Conservation (phyloP, 108 stramenopile species). For the Nitzschia inconspicua region DNA sequence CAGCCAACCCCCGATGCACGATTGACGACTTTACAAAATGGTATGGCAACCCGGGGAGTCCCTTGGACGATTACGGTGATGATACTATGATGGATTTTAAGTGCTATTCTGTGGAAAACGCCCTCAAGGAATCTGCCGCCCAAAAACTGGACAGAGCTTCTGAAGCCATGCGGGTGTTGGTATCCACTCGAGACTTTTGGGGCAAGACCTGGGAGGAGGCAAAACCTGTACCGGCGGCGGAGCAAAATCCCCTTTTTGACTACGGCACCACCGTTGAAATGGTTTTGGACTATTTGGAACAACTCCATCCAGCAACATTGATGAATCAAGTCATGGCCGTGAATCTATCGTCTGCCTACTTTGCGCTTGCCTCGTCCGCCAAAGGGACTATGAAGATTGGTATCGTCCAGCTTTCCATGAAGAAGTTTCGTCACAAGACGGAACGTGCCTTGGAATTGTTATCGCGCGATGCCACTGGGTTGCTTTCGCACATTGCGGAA, state of each 20-base stretch:
- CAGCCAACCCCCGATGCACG: conserved; percentile 67
- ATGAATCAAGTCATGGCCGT: conserved; percentile 77
- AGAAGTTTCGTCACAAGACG: conserved; percentile 38
- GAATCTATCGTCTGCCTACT: conserved; percentile 64
- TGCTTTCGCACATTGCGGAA: conserved; percentile 17
- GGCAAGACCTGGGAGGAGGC: conserved; percentile 74
- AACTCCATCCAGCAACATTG: conserved; percentile 78
- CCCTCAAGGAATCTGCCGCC: conserved; percentile 23
- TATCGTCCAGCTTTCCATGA: conserved; percentile 38
- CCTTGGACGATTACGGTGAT: conserved; percentile 58
- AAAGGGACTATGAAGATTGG: conserved; percentile 45
- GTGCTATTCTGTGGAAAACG: conserved; percentile 11
- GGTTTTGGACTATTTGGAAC: conserved; percentile 75
- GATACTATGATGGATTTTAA: conserved; percentile 18
- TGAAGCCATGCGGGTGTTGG: conserved; percentile 64
- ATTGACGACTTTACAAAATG: conserved; percentile 82
- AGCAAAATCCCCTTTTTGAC: conserved; percentile 81
- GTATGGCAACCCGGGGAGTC: conserved; percentile 83
- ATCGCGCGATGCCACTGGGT: conserved; percentile 53
- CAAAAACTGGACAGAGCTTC: conserved; percentile 57
- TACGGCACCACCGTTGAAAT: conserved; percentile 70
- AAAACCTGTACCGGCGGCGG: conserved; percentile 53
- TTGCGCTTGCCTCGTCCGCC: conserved; percentile 56
- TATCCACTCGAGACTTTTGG: conserved; percentile 77
- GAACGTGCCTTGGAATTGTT: conserved; percentile 59